phyloP scores from a whole-genome alignment of 1,284 basidiomycete species.

The Ustilago sp. region DNA sequence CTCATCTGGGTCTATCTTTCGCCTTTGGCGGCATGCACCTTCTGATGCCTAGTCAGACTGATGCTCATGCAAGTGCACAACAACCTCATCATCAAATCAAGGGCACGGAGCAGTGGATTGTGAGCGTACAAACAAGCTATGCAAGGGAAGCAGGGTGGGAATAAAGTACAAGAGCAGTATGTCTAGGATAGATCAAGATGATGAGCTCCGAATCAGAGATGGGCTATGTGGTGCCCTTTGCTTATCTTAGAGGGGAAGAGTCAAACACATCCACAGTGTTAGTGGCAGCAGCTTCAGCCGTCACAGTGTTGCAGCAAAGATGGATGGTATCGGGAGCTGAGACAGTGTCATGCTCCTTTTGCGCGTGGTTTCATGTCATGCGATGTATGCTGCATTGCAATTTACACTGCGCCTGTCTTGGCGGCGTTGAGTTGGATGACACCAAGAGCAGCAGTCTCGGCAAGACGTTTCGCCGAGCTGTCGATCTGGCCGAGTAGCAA shows the following conservation, averaged over 20 bases:
- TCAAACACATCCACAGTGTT: not conserved
- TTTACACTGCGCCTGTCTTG: slow-evolving; percentile 59
- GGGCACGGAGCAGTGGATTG: not conserved
- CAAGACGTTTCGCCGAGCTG: slow-evolving; percentile 68
- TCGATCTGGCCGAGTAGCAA: slow-evolving; percentile 70
- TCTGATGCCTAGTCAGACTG: too few relatives aligned
- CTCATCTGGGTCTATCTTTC: too few relatives aligned
- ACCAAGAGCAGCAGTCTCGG: slow-evolving; percentile 73
- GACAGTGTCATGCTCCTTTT: slow-evolving; percentile 25
- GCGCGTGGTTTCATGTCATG: slow-evolving; percentile 3
- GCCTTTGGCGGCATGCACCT: too few relatives aligned
- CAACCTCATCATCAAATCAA: too few relatives aligned
- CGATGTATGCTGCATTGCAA: slow-evolving; percentile 5
- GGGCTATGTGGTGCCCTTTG: not conserved
- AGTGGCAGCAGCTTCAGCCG: slow-evolving; percentile 8
- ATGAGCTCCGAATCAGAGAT: not conserved
- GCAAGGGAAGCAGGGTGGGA: not conserved
- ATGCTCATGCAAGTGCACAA: too few relatives aligned
- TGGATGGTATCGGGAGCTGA: slow-evolving; percentile 27
- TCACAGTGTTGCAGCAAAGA: not conserved
- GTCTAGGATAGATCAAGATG: not conserved
- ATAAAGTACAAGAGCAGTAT: not conserved
- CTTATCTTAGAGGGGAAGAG: not conserved
- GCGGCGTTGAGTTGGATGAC: slow-evolving; percentile 66
- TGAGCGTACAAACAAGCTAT: not conserved